Conservation (phyloP, 1,139 yeast genomes). For the Candida pseudocylindracea region DNA sequence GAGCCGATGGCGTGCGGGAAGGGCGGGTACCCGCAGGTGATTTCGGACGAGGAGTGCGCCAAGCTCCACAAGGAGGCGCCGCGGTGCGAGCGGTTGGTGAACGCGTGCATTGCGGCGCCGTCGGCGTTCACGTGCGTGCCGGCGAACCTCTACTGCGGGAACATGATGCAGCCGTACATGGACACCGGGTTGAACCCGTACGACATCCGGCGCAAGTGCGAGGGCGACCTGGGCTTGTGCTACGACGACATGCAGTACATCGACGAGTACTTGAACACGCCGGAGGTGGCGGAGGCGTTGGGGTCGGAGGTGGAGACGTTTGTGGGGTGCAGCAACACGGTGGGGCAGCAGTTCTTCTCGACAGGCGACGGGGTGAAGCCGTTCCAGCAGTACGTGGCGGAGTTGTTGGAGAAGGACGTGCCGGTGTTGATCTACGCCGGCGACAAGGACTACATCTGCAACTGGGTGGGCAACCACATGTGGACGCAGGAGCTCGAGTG, state of each 20-base stretch:
- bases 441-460: slow-evolving; percentile 17
- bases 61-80: slow-evolving; percentile 2
- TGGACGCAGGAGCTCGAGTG: slow-evolving; percentile 13
- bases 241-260: slow-evolving; percentile 33
- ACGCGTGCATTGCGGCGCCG: slow-evolving; percentile 1
- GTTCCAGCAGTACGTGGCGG: slow-evolving; percentile 36
- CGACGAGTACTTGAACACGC: slow-evolving; percentile 34
- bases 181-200: slow-evolving; percentile 45
- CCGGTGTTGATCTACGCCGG: slow-evolving; percentile 18
- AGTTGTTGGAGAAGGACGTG: slow-evolving; percentile 25
- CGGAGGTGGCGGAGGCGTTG: slow-evolving; percentile 33
- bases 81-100: slow-evolving; percentile 1
- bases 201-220: slow-evolving; percentile 44
- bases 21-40: slow-evolving; percentile 3
- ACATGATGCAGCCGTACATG: slow-evolving; percentile 15
- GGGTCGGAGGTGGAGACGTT: slow-evolving; percentile 37
- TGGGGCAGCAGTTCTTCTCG: slow-evolving; percentile 27
- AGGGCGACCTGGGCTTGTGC: slow-evolving; percentile 25
- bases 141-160: slow-evolving; percentile 2
- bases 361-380: slow-evolving; percentile 47
- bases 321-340: slow-evolving; percentile 32
- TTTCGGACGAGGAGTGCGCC: slow-evolving; percentile 1
- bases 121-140: slow-evolving; percentile 2
- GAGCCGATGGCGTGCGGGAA: slow-evolving; percentile 3
- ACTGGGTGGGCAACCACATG: slow-evolving; percentile 17